Evolutionary conservation across 2,329 filamentous ascomycete genomes (phyloP), one percentile per base, ranked within the genome.

Genomic region (Aspergillus pseudoviridinutans): DNA sequence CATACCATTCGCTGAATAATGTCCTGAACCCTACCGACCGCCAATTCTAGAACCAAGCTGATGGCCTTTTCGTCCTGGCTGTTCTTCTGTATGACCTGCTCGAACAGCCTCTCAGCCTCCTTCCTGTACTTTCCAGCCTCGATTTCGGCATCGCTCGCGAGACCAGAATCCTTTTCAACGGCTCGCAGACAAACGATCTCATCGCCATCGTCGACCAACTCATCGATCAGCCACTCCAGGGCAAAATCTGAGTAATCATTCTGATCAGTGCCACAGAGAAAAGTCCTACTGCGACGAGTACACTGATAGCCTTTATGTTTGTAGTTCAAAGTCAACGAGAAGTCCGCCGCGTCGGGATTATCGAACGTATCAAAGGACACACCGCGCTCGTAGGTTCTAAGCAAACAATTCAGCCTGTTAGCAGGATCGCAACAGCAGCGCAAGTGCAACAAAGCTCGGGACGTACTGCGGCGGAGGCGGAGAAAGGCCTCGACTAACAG

Each of bases 211-310:
- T 96, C 92, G 44, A 96, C 91, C 56, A 96, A 82, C 75, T 96
- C 91, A 67, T 95, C 91, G 42, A 97, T 84, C 52, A 96, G 82
- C 92, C 92, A 97, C 74, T 95, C 90, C 20, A 97, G 80, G 17
- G 92, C 92, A 74, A 93, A 94, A 61, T 96, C 90, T 6, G 91
- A 96, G 74, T 96, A 96, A 58, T 91, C 85, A 66, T 96, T 92
- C 68, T 93, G 90, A 74, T 96, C 92, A 20, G 92, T 89, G 22
- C 92, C 92, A 62, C 92, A 93, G 71, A 97, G 86, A 67, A 96
- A 96, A 8, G 91, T 95, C 54, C 92, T 86, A 54, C 90, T 94
- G 58, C 90, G 84, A 59, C 91, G 87, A 46, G 87, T 87, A 62
- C 87, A 87, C 65, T 90, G 87, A 74, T 94, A 96, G 63, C 92